Percentiles rank a stretch among this genome's conserved stretches.
These are phyloP conservation scores for Phyllosticta ampelicida DNA, from an alignment of 2,329 filamentous ascomycete species.

Conservation along the genomic window DNA sequence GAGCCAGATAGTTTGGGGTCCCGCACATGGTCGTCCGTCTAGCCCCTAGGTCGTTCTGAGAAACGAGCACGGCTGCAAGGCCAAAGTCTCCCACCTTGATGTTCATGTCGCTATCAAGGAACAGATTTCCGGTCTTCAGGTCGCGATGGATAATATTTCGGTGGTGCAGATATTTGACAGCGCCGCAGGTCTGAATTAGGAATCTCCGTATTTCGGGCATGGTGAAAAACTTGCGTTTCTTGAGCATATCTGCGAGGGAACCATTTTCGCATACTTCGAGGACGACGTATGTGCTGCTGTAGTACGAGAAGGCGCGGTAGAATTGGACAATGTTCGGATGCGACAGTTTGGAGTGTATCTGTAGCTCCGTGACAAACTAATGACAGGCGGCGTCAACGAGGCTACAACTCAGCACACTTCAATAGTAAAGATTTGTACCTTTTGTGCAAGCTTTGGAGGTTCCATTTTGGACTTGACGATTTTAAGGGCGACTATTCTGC, in stretches of 20 bases:
- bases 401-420: conserved; percentile 13
- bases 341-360: conserved; percentile 96
- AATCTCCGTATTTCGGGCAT: conserved; percentile 92
- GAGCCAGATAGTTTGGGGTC: conserved; percentile 96
- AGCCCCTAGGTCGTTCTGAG: conserved; percentile 78
- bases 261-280: conserved; percentile 92
- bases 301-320: conserved; percentile 82
- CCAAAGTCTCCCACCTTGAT: conserved; percentile 98
- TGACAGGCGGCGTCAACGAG: background rate
- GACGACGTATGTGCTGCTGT: conserved; percentile 83
- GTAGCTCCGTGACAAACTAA: conserved; percentile 69
- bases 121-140: conserved; percentile 96
- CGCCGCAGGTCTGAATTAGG: conserved; percentile 87
- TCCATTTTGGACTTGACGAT: conserved; percentile 75
- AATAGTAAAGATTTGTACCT: conserved; percentile 40
- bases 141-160: conserved; percentile 95
- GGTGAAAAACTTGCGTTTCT: conserved; percentile 78
- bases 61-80: conserved; percentile 80
- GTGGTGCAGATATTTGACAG: conserved; percentile 95
- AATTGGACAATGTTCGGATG: conserved; percentile 96
- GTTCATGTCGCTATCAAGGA: conserved; percentile 90
- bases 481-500: conserved; percentile 63
- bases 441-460: conserved; percentile 71
- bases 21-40: conserved; percentile 90
- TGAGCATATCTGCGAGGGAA: conserved; percentile 95